phyloP scores from a whole-genome alignment of 2,329 filamentous ascomycete genomes.

The Trichoderma atrobrunneum region DNA sequence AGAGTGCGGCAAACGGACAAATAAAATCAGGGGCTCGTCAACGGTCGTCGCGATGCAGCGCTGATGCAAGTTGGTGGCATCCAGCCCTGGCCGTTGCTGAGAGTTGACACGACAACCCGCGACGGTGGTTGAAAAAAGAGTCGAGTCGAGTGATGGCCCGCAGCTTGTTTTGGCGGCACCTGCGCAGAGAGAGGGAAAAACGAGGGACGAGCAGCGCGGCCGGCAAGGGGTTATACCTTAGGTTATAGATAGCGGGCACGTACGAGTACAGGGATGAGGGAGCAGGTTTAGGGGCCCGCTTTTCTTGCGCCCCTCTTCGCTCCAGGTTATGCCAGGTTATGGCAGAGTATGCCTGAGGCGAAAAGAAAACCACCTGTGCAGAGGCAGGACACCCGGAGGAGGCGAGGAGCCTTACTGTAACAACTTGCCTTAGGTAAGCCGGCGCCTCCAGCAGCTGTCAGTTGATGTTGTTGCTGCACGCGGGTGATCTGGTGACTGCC shows the following conservation, averaged over 20 bases:
- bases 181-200: slow-evolving; percentile 7
- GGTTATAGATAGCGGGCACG: background rate
- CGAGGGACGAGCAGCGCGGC: slow-evolving; percentile 15
- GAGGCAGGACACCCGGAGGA: background rate
- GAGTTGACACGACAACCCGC: slow-evolving; percentile 20
- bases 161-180: slow-evolving; percentile 16
- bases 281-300: background rate
- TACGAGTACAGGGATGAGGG: background rate
- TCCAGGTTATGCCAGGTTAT: background rate
- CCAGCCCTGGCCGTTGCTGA: background rate
- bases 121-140: slow-evolving; percentile 8
- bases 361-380: background rate
- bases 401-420: background rate
- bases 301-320: slow-evolving; percentile 6
- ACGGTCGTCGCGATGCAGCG: slow-evolving; percentile 4
- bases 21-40: background rate
- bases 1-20: background rate
- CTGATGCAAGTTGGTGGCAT: slow-evolving; percentile 13
- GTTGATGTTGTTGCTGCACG: background rate
- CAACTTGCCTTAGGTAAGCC: slow-evolving; percentile 4
- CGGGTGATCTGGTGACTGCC: slow-evolving; percentile 2
- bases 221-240: slow-evolving; percentile 11
- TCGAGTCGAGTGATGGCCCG: slow-evolving; percentile 10
- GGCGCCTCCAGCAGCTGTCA: background rate
- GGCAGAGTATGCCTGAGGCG: slow-evolving; percentile 2